A percentile compares a stretch with the other conserved stretches of the same genome.
Evolutionary conservation across 257 asterid genomes (phyloP).

Genomic region (Gentiana macrophylla): DNA sequence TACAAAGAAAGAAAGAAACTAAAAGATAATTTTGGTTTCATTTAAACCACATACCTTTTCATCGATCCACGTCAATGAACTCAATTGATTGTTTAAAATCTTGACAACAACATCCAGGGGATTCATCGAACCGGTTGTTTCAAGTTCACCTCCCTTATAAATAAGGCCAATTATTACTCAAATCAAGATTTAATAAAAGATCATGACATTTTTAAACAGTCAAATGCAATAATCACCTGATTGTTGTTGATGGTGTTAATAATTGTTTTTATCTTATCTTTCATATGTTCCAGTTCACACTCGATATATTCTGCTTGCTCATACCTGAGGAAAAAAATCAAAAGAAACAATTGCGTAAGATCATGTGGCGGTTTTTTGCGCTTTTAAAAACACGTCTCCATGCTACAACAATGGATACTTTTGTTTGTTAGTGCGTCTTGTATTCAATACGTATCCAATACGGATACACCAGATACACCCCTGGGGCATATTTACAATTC

Average conservation of each 20-base stretch:
- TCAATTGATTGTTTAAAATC: slow-evolving; percentile 83
- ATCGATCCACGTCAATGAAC: slow-evolving; percentile 88
- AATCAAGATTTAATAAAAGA: slow-evolving; percentile 6
- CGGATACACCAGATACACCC: too few relatives aligned
- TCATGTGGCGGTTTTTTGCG: neutral
- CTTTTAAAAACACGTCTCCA: too few relatives aligned
- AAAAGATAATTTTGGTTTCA: too few relatives aligned
- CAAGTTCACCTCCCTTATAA: slow-evolving; percentile 78
- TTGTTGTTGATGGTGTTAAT: slow-evolving; percentile 62
- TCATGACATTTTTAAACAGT: neutral
- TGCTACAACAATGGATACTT: too few relatives aligned
- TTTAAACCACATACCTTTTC: slow-evolving; percentile 60
- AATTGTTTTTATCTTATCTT: slow-evolving; percentile 73
- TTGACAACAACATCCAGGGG: slow-evolving; percentile 85
- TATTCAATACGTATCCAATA: too few relatives aligned
- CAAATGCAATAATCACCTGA: slow-evolving; percentile 38
- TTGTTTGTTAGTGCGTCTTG: too few relatives aligned
- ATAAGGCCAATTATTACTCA: slow-evolving; percentile 6
- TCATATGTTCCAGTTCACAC: slow-evolving; percentile 78
- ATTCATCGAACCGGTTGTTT: slow-evolving; percentile 61
- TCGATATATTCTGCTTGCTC: slow-evolving; percentile 85
- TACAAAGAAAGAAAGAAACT: too few relatives aligned
- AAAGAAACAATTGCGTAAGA: neutral
- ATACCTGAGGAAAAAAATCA: slow-evolving; percentile 42
- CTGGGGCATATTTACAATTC: too few relatives aligned